These are phyloP conservation scores for Kalaharituber pfeilii DNA, from an alignment of 2,329 filamentous ascomycete genomes.

Conservation along the genomic window DNA sequence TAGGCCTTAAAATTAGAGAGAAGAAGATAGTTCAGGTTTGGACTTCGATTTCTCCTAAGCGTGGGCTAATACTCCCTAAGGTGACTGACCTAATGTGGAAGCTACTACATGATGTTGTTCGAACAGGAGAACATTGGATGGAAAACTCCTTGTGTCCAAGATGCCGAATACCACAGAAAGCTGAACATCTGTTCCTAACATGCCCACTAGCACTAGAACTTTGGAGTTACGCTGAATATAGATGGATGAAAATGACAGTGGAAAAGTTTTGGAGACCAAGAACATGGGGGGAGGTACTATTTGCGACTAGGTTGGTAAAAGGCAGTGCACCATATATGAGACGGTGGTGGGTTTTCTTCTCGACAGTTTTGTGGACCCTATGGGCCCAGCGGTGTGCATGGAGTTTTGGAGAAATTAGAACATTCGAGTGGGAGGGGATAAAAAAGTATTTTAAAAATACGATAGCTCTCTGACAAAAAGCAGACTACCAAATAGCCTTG, in stretches of 20 bases:
- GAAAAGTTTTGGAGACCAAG: neutral
- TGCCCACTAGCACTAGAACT: neutral
- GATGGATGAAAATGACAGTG: too few relatives aligned
- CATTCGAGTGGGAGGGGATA: too few relatives aligned
- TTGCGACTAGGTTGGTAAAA: neutral
- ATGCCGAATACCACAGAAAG: neutral
- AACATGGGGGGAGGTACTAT: neutral
- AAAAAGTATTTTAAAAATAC: too few relatives aligned
- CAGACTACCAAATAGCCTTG: too few relatives aligned
- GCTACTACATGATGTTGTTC: neutral
- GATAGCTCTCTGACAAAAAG: too few relatives aligned
- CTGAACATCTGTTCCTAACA: neutral
- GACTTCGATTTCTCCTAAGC: neutral
- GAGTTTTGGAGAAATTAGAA: too few relatives aligned
- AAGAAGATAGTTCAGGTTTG: neutral
- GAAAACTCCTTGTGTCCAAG: neutral
- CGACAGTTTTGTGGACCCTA: too few relatives aligned
- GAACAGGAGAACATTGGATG: neutral
- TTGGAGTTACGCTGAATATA: neutral
- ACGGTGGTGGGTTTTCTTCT: too few relatives aligned
- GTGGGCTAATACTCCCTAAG: neutral
- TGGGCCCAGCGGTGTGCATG: too few relatives aligned
- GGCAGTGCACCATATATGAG: too few relatives aligned
- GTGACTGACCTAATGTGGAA: neutral
- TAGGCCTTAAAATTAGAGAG: neutral